Conservation (phyloP, 352 stramenopile genomes). For the Pythium graminicola region DNA sequence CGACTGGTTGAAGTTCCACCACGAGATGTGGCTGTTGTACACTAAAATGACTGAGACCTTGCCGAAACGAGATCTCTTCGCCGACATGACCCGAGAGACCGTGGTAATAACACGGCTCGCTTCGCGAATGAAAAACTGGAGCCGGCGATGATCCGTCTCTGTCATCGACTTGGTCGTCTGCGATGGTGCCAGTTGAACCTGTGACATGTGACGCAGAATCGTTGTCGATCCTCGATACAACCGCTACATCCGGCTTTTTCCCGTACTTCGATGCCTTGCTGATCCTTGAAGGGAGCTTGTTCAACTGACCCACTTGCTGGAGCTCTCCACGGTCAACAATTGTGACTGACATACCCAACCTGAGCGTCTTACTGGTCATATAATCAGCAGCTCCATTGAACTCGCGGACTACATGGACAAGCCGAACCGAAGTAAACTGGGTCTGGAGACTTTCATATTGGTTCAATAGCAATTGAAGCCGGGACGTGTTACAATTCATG, state of each 20-base stretch:
- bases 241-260: not conserved
- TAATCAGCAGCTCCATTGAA: conserved; percentile 5
- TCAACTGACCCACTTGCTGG: not conserved
- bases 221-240: too few species aligned
- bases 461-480: conserved; percentile 13
- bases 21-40: too few species aligned
- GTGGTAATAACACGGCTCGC: too few species aligned
- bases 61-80: too few species aligned
- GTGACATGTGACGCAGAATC: too few species aligned
- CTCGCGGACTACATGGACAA: conserved; percentile 3
- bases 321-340: not conserved
- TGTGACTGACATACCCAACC: not conserved
- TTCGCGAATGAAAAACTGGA: too few species aligned
- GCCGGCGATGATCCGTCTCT: too few species aligned
- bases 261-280: not conserved
- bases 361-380: not conserved
- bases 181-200: too few species aligned
- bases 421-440: conserved; percentile 5
- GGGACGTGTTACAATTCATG: conserved; percentile 9
- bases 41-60: too few species aligned
- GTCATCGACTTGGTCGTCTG: too few species aligned
- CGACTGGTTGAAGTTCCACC: too few species aligned
- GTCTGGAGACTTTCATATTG: not conserved
- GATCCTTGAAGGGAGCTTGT: not conserved
- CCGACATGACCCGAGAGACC: too few species aligned